A percentile compares a stretch with the other conserved stretches of the same genome.
Evolutionary conservation across 768 basidiomycete genomes (phyloP).

Genomic region (Clavulina sp.): DNA sequence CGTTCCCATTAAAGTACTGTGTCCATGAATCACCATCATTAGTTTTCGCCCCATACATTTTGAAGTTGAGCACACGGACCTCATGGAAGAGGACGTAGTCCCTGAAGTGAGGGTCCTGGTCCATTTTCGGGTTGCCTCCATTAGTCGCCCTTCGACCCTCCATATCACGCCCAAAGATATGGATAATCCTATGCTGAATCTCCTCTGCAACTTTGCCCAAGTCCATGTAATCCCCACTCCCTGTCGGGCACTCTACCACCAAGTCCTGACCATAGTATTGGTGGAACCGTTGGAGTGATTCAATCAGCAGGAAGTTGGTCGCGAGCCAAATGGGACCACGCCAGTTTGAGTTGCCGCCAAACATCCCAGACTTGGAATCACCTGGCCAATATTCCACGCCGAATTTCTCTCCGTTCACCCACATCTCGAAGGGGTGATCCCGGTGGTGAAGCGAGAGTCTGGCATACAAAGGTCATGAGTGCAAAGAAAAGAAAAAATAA

Average conservation of each 20-base stretch:
- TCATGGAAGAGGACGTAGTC: slow-evolving; percentile 97
- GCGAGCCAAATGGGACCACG: slow-evolving; percentile 74
- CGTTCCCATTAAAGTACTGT: slow-evolving; percentile 91
- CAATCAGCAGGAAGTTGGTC: slow-evolving; percentile 88
- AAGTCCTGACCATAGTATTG: slow-evolving; percentile 92
- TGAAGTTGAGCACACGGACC: slow-evolving; percentile 28
- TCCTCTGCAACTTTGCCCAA: slow-evolving; percentile 88
- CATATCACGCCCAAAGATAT: slow-evolving; percentile 88
- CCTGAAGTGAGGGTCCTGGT: slow-evolving; percentile 86
- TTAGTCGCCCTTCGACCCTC: slow-evolving; percentile 81
- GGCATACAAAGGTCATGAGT: neutral
- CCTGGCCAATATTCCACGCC: slow-evolving; percentile 97
- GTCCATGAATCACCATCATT: neutral
- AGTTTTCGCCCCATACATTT: neutral
- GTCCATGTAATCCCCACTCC: slow-evolving; percentile 95
- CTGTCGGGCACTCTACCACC: slow-evolving; percentile 85
- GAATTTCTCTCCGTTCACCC: slow-evolving; percentile 81
- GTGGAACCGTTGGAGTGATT: slow-evolving; percentile 91
- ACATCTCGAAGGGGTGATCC: slow-evolving; percentile 86
- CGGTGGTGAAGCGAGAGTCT: slow-evolving; percentile 83
- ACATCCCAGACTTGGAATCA: slow-evolving; percentile 94
- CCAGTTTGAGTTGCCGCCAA: slow-evolving; percentile 59
- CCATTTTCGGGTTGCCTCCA: slow-evolving; percentile 72
- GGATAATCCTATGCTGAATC: slow-evolving; percentile 97
- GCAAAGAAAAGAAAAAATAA: neutral